A percentile compares a stretch with the other conserved stretches of the same genome.
phyloP scores from a whole-genome alignment of 768 basidiomycete genomes.

The Leccinum uliginosum region DNA sequence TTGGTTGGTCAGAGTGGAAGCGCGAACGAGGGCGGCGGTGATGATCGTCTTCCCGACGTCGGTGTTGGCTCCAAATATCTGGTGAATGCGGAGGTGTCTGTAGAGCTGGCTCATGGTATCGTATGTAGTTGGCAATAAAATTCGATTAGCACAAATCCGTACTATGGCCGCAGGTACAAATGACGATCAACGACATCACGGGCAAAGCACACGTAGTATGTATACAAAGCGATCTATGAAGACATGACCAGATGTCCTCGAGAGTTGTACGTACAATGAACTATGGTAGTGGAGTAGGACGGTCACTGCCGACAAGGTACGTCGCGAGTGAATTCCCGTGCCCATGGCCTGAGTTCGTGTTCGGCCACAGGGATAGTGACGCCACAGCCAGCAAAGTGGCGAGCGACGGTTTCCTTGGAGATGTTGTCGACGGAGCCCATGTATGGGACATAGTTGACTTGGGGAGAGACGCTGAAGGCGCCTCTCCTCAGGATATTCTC shows the following conservation, averaged over 20 bases:
- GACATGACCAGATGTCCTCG: conserved; percentile 27
- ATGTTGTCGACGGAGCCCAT: conserved; percentile 26
- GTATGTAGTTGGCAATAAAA: conserved; percentile 38
- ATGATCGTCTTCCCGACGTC: conserved; percentile 94
- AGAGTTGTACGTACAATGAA: conserved; percentile 14
- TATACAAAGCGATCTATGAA: conserved; percentile 11
- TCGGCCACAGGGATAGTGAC: conserved; percentile 34
- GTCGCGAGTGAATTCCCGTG: conserved; percentile 32
- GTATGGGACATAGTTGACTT: conserved; percentile 30
- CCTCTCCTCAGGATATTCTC: conserved; percentile 33
- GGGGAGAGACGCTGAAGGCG: conserved; percentile 33
- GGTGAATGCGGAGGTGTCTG: conserved; percentile 80
- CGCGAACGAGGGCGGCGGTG: conserved; percentile 77
- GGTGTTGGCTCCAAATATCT: conserved; percentile 94
- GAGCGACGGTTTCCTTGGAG: conserved; percentile 32
- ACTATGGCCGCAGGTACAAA: conserved; percentile 14
- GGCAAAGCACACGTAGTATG: not conserved
- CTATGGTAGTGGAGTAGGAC: conserved; percentile 7
- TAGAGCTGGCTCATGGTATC: conserved; percentile 74
- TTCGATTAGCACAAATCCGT: not conserved
- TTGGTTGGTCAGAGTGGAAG: conserved; percentile 55
- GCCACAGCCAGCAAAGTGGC: conserved; percentile 41
- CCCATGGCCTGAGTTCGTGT: conserved; percentile 37
- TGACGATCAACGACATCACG: not conserved
- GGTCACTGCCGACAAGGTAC: conserved; percentile 20